Evolutionary conservation across 306 rosid genomes (phyloP), one percentile per base, ranked within the genome.

Genomic region (Begonia loranthoides): DNA sequence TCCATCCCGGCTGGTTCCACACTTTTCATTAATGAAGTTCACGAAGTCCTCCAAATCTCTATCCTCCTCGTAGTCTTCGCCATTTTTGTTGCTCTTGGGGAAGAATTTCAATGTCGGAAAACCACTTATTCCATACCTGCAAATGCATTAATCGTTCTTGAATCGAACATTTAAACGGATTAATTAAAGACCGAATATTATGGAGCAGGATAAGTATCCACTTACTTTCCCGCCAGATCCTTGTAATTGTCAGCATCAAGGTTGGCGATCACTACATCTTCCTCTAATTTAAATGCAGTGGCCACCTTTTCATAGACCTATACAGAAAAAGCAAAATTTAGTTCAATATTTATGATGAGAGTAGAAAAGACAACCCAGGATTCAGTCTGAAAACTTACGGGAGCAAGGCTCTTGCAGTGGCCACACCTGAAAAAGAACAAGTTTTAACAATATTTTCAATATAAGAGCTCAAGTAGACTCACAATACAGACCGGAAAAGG

Each of bases 391-490:
- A 68, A 52, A 7, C 92, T 78, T 80, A 90, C 95, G 39, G 89
- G 73, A 67, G 95, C 94, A 72, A 90, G 92, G 60, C 71, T 62
- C 72, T 90, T 82, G 83, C 97, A 90, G 61, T 90, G 97, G 66
- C 93, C 87, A 61, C 97, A 90, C 97, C 97, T 90, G 66, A 53
- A 28, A 15, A 55, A 53, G 17, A 15, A 55, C 50, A 10, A 44
- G 51, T 43, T 43, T 21, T 14, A 51, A 17, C 51, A 28, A 41
- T 14, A 41, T 46, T 60, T 22, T 16, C 52, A 4, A 49, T 19
- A 28, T 28, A 28, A 28, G 9, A 28, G 36, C 36, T 28, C 5
- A 8, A 28, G 36, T 49, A 6, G 21, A 15, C 6, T 49, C 11
- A 19, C 22, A 51, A 13, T 59, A 24, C 46, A 43, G 41, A 58